Evolutionary conservation across 2,329 filamentous ascomycete species (phyloP), one percentile per base, ranked within the genome.

Genomic region (Colletotrichum sp.): DNA sequence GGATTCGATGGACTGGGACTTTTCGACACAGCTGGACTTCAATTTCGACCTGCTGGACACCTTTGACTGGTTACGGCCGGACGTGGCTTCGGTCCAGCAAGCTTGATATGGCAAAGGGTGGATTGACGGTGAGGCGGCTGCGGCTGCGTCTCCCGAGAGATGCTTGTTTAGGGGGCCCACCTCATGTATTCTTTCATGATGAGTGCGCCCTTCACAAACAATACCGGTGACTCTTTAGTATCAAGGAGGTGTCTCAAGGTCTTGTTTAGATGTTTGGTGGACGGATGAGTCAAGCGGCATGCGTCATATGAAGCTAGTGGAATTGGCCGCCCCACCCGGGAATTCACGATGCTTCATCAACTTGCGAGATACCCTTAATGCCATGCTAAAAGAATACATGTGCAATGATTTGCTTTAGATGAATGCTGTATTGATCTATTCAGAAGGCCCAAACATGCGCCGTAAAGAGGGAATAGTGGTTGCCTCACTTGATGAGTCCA

Each of bases 41-140:
- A 87, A 87, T 71, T 88, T 89, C 71, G 87, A 89, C 70, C 80
- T 89, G 38, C 77, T 89, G 2, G 86, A 89, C 76, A 89, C 88
- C 0, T 89, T 88, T 79, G 86, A 88, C 71, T 89, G 87, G 87
- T 78, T 88, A 66, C 78, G 84, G 16, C 78, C 78, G 6, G 80
- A 81, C 32, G 48, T 55, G 7, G 26, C 34, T 13, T 61, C 58
- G 16, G 36, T 48, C 34, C 71, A 76, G 32, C 74, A 76, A 30
- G 56, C 73, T 13, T 75, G 36, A 74, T 48, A 61, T 26, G 30
- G 28, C 26, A 21, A 48, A 10, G 43, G 43, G 43, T 48, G 43
- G 2, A 13, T 48, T 48, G 43, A 21, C 28, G 58, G 58, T 32
- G 12, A 61, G 26, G 56, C 18, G 15, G 58, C 43, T 48, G 6